Conservation (phyloP, 768 basidiomycete species). For the Solioccasus polychromus region DNA sequence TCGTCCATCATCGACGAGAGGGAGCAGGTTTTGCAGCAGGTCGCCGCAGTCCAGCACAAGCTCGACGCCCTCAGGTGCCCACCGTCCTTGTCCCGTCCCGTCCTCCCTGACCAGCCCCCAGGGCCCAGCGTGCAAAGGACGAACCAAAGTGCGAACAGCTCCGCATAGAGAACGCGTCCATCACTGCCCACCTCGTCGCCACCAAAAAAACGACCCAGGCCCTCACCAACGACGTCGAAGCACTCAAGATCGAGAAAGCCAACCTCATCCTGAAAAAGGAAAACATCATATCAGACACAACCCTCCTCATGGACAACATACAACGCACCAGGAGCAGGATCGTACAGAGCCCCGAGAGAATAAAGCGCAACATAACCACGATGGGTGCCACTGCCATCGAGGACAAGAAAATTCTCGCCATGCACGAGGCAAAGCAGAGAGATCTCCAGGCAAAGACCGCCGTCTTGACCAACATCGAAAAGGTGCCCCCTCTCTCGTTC, state of each 20-base stretch:
- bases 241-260: constrained; percentile 70
- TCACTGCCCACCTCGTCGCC: constrained; percentile 64
- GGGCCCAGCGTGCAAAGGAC: constrained; percentile 62
- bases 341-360: constrained; percentile 89
- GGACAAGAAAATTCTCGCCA: constrained; percentile 64
- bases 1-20: constrained; percentile 57
- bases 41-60: constrained; percentile 48
- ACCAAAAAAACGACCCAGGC: constrained; percentile 63
- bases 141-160: constrained; percentile 66
- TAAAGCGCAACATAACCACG: constrained; percentile 75
- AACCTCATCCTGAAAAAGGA: constrained; percentile 66
- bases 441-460: constrained; percentile 76
- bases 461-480: constrained; percentile 70
- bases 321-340: constrained; percentile 67
- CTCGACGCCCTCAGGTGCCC: constrained; percentile 57
- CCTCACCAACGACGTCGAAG: constrained; percentile 63
- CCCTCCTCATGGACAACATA: constrained; percentile 57
- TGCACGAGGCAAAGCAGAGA: constrained; percentile 70
- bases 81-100: not conserved
- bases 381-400: constrained; percentile 67
- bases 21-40: constrained; percentile 50
- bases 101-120: constrained; percentile 24
- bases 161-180: constrained; percentile 53
- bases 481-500: constrained; percentile 40
- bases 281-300: constrained; percentile 57